These are phyloP conservation scores for Apostasia ramifera DNA, from an alignment of 106 monocot species.

Conservation along the genomic window DNA sequence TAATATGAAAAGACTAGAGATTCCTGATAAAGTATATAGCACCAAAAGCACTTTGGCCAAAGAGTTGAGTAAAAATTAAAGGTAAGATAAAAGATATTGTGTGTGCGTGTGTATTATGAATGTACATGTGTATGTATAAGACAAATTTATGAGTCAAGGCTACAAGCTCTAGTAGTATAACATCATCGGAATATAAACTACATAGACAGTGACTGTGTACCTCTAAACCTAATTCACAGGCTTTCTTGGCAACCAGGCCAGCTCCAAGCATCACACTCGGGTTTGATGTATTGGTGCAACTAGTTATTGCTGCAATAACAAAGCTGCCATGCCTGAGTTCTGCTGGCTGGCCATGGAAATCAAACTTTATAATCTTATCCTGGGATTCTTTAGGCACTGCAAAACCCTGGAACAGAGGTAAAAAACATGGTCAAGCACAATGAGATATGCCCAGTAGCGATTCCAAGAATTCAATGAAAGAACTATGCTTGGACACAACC, in stretches of 20 bases:
- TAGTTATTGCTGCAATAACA: slow-evolving; percentile 76
- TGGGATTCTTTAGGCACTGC: slow-evolving; percentile 62
- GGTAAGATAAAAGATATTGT: not conserved
- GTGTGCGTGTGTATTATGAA: not conserved
- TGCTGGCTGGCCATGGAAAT: slow-evolving; percentile 47
- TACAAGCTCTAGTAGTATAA: not conserved
- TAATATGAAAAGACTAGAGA: not conserved
- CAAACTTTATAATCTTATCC: slow-evolving; percentile 45
- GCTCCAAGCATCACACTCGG: slow-evolving; percentile 76
- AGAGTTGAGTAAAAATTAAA: not conserved
- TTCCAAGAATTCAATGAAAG: not conserved
- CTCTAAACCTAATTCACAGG: slow-evolving; percentile 74
- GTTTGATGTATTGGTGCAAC: slow-evolving; percentile 80
- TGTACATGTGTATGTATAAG: not conserved
- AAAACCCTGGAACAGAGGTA: slow-evolving; percentile 43
- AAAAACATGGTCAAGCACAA: not conserved
- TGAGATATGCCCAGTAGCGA: not conserved
- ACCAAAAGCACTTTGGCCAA: not conserved
- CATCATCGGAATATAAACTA: not conserved
- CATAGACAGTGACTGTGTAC: slow-evolving; percentile 13
- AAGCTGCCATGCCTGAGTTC: slow-evolving; percentile 61
- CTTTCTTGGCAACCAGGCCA: slow-evolving; percentile 71
- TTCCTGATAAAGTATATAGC: slow-evolving; percentile 1
- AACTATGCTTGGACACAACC: not conserved
- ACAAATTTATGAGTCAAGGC: not conserved